phyloP scores from a whole-genome alignment of 1,284 basidiomycete species.

The Rhodotorula sp. region DNA sequence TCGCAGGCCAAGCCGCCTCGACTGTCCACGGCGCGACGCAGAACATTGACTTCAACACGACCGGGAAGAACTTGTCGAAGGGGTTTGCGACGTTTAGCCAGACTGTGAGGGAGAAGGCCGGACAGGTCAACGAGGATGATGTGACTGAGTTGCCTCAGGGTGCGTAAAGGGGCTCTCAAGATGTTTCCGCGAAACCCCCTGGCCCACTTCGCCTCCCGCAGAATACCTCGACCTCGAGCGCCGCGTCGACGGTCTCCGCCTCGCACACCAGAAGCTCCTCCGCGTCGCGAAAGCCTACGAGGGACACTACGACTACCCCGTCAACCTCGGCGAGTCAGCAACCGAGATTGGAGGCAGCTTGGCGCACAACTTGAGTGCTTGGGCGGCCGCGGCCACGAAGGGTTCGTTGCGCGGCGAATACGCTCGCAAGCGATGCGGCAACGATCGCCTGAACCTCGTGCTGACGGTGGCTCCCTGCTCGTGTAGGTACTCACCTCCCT shows the following conservation, averaged over 20 bases:
- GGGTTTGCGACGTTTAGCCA: slow-evolving; percentile 39
- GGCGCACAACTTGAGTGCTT: slow-evolving; percentile 79
- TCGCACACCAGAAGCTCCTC: slow-evolving; percentile 68
- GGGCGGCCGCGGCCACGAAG: slow-evolving; percentile 82
- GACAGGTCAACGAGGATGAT: slow-evolving; percentile 81
- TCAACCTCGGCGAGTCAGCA: slow-evolving; percentile 56
- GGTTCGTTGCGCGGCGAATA: slow-evolving; percentile 31
- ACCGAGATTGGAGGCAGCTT: slow-evolving; percentile 54
- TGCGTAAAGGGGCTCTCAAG: slow-evolving; percentile 42
- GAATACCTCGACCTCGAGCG: slow-evolving; percentile 93
- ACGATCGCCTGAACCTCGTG: too few relatives aligned
- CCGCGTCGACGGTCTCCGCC: slow-evolving; percentile 85
- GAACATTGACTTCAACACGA: slow-evolving; percentile 39
- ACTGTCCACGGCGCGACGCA: slow-evolving; percentile 26
- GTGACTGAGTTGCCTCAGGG: slow-evolving; percentile 93
- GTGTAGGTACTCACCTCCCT: slow-evolving; percentile 71
- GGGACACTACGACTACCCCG: slow-evolving; percentile 59
- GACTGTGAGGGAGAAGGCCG: slow-evolving; percentile 68
- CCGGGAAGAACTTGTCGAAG: slow-evolving; percentile 35
- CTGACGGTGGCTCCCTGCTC: neutral
- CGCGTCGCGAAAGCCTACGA: slow-evolving; percentile 54
- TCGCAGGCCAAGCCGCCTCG: slow-evolving; percentile 27
- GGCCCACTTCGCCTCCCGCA: slow-evolving; percentile 47
- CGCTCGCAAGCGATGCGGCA: too few relatives aligned
- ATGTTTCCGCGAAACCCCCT: neutral